Evolutionary conservation across 495 filamentous ascomycete genomes (phyloP).

Genomic region (Evernia prunastri): DNA sequence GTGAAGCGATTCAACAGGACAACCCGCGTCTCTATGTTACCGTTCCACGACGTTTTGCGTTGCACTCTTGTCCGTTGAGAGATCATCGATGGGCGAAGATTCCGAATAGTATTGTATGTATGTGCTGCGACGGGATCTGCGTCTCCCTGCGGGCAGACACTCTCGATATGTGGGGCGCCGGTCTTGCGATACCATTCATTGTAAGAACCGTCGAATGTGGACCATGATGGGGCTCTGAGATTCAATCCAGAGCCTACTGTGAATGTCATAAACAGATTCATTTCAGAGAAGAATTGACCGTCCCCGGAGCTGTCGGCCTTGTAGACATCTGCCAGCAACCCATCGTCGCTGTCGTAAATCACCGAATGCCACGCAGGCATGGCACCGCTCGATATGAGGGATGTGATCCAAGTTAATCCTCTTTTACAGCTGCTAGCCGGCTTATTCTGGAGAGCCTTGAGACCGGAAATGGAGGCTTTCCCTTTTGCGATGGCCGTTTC

Average conservation of each 20-base stretch:
- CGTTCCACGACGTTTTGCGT: not conserved
- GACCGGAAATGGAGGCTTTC: not conserved
- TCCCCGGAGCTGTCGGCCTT: not conserved
- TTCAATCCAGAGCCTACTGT: not conserved
- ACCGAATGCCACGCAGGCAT: not conserved
- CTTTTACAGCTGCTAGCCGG: not conserved
- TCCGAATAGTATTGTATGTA: not conserved
- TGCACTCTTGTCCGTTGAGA: not conserved
- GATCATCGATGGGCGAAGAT: not conserved
- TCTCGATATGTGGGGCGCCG: not conserved
- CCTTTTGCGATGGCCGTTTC: not conserved
- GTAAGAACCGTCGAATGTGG: not conserved
- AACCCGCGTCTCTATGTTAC: slow-evolving; percentile 9
- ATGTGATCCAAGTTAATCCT: not conserved
- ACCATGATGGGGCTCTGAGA: not conserved
- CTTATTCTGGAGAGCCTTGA: not conserved
- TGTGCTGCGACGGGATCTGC: not conserved
- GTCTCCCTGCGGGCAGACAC: not conserved
- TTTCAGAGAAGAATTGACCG: not conserved
- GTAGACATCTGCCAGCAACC: not conserved
- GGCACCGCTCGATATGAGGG: slow-evolving; percentile 1
- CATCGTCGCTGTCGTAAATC: not conserved
- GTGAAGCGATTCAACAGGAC: slow-evolving; percentile 2
- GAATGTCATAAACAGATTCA: not conserved
- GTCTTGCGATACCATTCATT: not conserved